Base-by-base conservation (phyloP, 352 stramenopile species). In the Globisporangium canariense region DNA sequence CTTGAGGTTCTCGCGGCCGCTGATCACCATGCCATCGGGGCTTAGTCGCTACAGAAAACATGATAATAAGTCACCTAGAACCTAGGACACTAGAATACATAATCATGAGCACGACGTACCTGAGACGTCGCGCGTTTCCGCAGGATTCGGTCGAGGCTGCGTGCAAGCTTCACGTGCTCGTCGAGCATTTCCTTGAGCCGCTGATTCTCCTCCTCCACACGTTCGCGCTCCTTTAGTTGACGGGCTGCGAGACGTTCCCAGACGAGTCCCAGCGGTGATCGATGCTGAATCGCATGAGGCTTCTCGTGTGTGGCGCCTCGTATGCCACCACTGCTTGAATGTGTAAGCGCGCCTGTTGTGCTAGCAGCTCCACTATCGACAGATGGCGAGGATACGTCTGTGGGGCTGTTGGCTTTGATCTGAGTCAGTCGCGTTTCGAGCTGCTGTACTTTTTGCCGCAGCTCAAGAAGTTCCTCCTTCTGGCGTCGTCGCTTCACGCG, bases 131-230 rank as follows among this genome's bases (percentile, higher is more conserved):
- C 52, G 10, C 54, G 61, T 30, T 67, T 61, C 14, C 54, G 32
- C 32, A 67, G 45, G 18, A 67, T 67, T n/a, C 61, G 61, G 40
- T 67, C 52, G 30, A 67, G 41, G 13, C 52, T 67, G 28, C 54
- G 51, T 25, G 61, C 61, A 52, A 67, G 61, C n/a, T 67, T 60
- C n/a, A 67, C 61, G 54, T 67, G 61, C 16, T 67, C 61, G 45
- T 61, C 61, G 3, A 67, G 41, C 61, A 61, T 67, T 10, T 62
- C 43, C 49, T 67, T 67, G 13, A 67, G 45, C 9, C 55, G 46
- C n/a, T 67, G 54, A 45, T 67, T 67, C 22, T 67, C 52, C 16
- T 62, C 41, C 34, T 67, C 61, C 0, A 36, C 61, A 4, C 61
- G 61, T 32, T 67, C 41, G 51, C 61, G 51, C 41, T 67, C 61